A percentile compares a stretch with the other conserved stretches of the same genome.
Evolutionary conservation across 495 filamentous ascomycete genomes (phyloP).

Genomic region (Tuber brumale): DNA sequence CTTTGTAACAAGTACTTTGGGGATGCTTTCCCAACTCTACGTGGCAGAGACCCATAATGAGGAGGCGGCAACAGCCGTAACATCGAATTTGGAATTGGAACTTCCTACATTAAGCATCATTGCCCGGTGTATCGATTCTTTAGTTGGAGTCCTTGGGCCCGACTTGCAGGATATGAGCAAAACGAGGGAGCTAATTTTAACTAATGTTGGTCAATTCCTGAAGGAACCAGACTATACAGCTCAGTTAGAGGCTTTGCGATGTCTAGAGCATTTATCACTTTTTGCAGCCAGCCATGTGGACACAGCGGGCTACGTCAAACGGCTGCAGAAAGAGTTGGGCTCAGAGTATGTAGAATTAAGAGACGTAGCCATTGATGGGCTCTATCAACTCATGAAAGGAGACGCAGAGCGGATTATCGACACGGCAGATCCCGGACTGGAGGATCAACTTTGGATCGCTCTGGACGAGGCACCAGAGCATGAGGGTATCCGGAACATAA

Average conservation of each 20-base stretch:
- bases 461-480: slow-evolving; percentile 71
- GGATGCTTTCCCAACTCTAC: slow-evolving; percentile 88
- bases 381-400: slow-evolving; percentile 92
- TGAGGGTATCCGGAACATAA: slow-evolving; percentile 68
- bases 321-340: slow-evolving; percentile 68
- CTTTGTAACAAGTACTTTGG: slow-evolving; percentile 81
- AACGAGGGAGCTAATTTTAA: slow-evolving; percentile 81
- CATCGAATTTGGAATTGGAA: slow-evolving; percentile 82
- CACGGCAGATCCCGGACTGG: slow-evolving; percentile 66
- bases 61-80: slow-evolving; percentile 66
- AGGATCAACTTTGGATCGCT: slow-evolving; percentile 86
- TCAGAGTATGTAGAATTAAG: slow-evolving; percentile 60
- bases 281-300: slow-evolving; percentile 85
- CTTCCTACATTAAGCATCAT: slow-evolving; percentile 73
- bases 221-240: slow-evolving; percentile 67
- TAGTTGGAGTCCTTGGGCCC: slow-evolving; percentile 92
- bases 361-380: slow-evolving; percentile 74
- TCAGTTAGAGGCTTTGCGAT: slow-evolving; percentile 68
- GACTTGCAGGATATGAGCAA: slow-evolving; percentile 93
- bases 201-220: slow-evolving; percentile 74
- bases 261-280: slow-evolving; percentile 82
- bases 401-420: slow-evolving; percentile 71
- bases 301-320: slow-evolving; percentile 72
- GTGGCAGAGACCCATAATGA: slow-evolving; percentile 83
- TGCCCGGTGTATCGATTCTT: slow-evolving; percentile 80